Base-by-base conservation (phyloP, 2,329 filamentous ascomycete genomes). In the Fusarium floridanum region DNA sequence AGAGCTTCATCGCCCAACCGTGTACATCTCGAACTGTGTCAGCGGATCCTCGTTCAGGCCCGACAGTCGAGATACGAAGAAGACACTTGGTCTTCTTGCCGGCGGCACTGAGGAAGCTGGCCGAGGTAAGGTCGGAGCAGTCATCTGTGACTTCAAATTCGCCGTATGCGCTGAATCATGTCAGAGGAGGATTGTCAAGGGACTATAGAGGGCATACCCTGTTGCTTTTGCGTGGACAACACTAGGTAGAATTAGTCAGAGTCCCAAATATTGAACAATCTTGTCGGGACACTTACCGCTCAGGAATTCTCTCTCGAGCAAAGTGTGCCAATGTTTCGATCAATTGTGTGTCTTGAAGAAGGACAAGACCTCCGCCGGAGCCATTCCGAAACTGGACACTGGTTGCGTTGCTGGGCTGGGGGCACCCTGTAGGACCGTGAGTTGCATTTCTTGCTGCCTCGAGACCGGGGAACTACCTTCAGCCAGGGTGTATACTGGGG, bases 11-110 rank as follows among this genome's bases (percentile, higher is more conserved):
- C 3, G 92, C 91, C 77, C 93, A 94, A 1, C 92, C 92, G 68
- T 92, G 91, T 0, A 93, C 90, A 83, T 94, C 92, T 34, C 92
- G 88, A 6, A 89, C 90, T 0, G 90, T 91, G 74, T 94, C 92
- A 2, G 90, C 87, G 70, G 90, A 92, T 34, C 92, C 92, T 20
- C 89, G 86, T 53, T 88, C 91, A 7, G 91, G 91, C n/a, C 91
- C 90, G 14, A 94, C 92, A 8, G 92, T 94, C 0, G 91, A 94
- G 79, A 94, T 92, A 22, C 92, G 90, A 11, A 90, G 83, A 64
- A 93, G 92, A 6, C 90, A 84, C 0, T 90, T 84, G 61, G 81
- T 83, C 78, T 88, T 89, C 76, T 88, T 90, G 8, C 89, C 89
- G 22, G 88, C 79, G 3, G 81, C 81, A 57, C 80, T 86, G 12